Conservation (phyloP, 352 stramenopile species). For the Pythium chondricola region DNA sequence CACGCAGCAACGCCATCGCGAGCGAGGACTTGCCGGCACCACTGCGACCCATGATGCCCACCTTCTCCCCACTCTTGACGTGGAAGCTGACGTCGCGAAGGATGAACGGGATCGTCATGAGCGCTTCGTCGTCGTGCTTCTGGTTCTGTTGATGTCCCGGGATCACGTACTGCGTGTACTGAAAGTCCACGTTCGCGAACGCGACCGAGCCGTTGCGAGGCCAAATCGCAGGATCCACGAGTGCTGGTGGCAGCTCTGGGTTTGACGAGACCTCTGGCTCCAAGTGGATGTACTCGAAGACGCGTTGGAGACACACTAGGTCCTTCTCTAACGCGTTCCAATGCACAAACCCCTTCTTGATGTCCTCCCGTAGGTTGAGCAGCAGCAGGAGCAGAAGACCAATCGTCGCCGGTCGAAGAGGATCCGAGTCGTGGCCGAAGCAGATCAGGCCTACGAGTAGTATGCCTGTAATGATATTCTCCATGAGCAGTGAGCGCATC, state of each 20-base stretch:
- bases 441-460: constrained; percentile 16
- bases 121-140: background rate
- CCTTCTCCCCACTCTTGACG: constrained; percentile 37
- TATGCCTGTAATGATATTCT: constrained; percentile 23
- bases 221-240: constrained; percentile 14
- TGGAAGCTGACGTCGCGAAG: constrained; percentile 31
- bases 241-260: constrained; percentile 14
- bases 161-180: constrained; percentile 15
- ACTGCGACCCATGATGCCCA: constrained; percentile 84
- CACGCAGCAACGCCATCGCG: constrained; percentile 79
- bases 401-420: constrained; percentile 18
- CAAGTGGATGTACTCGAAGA: constrained; percentile 25
- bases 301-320: constrained; percentile 19
- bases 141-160: constrained; percentile 7
- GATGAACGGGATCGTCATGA: constrained; percentile 1
- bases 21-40: constrained; percentile 78
- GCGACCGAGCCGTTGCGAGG: constrained; percentile 14
- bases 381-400: constrained; percentile 17
- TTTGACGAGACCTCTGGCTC: constrained; percentile 18
- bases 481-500: constrained; percentile 27
- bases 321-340: constrained; percentile 22
- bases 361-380: constrained; percentile 18
- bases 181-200: constrained; percentile 19
- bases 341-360: constrained; percentile 17
- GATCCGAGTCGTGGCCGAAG: constrained; percentile 20